These are phyloP conservation scores for Nepenthes mirabilis DNA, from an alignment of 148 eudicot species.

Conservation along the genomic window DNA sequence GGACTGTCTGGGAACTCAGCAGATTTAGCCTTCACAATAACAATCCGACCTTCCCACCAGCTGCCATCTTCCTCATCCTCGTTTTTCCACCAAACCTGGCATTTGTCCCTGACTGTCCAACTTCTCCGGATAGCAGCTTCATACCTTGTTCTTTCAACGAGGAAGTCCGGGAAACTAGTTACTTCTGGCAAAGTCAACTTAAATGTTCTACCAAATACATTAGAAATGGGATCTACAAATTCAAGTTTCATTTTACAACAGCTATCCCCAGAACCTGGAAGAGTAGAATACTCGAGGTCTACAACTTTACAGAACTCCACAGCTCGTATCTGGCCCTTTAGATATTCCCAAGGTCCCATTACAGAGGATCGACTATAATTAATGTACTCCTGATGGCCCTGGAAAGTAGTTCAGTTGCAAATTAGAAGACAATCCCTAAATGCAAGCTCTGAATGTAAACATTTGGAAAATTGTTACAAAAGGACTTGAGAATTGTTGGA, in stretches of 20 bases:
- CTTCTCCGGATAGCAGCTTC: constrained; percentile 68
- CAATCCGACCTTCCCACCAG: constrained; percentile 93
- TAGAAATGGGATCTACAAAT: constrained; percentile 54
- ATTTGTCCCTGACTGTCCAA: constrained; percentile 79
- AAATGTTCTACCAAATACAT: constrained; percentile 51
- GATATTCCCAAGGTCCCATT: constrained; percentile 57
- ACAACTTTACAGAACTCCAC: constrained; percentile 74
- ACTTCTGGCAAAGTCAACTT: constrained; percentile 69
- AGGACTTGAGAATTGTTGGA: neutral
- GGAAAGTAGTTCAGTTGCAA: constrained; percentile 7
- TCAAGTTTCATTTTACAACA: constrained; percentile 79
- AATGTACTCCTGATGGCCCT: constrained; percentile 87
- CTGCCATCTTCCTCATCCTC: constrained; percentile 70
- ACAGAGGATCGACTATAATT: constrained; percentile 18
- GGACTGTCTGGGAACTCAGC: constrained; percentile 85
- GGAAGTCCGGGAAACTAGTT: constrained; percentile 73
- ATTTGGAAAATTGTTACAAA: neutral
- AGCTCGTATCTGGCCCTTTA: constrained; percentile 53
- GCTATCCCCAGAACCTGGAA: constrained; percentile 87
- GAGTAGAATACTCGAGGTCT: constrained; percentile 48
- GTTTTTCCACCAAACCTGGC: constrained; percentile 96
- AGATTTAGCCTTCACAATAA: constrained; percentile 55
- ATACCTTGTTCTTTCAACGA: constrained; percentile 72
- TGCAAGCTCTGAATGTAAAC: neutral
- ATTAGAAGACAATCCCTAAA: neutral